Conservation (phyloP, 345 rosid species). For the Citrus inodora region DNA sequence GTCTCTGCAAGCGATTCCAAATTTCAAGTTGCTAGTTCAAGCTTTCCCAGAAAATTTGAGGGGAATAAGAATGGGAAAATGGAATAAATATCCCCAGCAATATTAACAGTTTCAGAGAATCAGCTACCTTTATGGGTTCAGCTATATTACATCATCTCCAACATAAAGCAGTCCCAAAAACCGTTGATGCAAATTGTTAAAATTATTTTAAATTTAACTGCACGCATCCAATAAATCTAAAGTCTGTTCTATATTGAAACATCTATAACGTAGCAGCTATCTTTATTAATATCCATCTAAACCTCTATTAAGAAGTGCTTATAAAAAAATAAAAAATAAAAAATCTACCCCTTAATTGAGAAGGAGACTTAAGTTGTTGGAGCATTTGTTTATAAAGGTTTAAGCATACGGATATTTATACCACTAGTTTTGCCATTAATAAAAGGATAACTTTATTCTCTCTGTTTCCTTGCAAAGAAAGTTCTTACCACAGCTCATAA, state of each 20-base stretch:
- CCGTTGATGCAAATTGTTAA: fast-evolving
- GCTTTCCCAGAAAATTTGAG: neutral
- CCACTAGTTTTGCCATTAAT: slow-evolving; percentile 11
- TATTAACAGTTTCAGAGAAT: neutral
- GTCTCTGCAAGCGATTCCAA: neutral
- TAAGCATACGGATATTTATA: neutral
- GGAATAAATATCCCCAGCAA: neutral
- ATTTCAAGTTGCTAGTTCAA: neutral
- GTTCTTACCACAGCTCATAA: neutral
- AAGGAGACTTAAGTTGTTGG: slow-evolving; percentile 4
- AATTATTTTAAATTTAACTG: no score
- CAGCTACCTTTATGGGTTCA: no score
- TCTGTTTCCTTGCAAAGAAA: neutral
- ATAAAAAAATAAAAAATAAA: no score
- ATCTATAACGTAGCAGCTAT: no score
- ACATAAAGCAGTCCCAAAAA: no score
- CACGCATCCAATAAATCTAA: no score
- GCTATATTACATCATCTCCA: no score
- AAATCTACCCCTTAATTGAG: no score
- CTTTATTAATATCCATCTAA: neutral
- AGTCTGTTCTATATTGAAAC: no score
- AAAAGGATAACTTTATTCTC: slow-evolving; percentile 13
- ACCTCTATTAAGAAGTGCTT: neutral
- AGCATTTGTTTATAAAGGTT: neutral
- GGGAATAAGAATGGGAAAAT: neutral